Conservation (phyloP, 2,329 filamentous ascomycete species). For the Periconia sp. region DNA sequence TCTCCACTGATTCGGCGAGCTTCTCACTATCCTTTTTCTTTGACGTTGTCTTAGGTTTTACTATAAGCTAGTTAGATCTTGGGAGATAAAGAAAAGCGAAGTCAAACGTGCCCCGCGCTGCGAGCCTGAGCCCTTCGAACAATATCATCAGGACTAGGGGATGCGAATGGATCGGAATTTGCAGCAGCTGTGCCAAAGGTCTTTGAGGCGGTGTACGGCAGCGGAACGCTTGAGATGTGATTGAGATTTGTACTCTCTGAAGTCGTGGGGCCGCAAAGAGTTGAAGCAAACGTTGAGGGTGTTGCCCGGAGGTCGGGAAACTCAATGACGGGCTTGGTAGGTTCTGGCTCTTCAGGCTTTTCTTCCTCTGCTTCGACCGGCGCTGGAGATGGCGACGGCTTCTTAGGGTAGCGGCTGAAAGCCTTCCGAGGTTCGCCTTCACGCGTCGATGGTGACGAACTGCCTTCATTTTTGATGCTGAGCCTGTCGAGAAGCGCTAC, state of each 20-base stretch:
- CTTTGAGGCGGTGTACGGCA: slow-evolving; percentile 49
- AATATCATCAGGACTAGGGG: slow-evolving; percentile 90
- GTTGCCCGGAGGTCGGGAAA: slow-evolving; percentile 50
- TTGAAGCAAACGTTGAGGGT: slow-evolving; percentile 59
- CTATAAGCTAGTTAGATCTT: no score
- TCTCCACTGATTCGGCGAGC: slow-evolving; percentile 56
- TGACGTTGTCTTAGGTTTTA: slow-evolving; percentile 29
- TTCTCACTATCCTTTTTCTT: slow-evolving; percentile 37
- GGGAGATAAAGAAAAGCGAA: no score
- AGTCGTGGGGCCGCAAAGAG: slow-evolving; percentile 53
- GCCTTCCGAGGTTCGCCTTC: not conserved
- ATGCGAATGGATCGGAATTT: slow-evolving; percentile 75
- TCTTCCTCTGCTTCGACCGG: slow-evolving; percentile 16
- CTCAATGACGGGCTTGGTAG: slow-evolving; percentile 26
- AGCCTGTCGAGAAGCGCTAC: slow-evolving; percentile 54
- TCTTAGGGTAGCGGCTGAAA: slow-evolving; percentile 18
- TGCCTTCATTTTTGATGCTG: slow-evolving; percentile 33
- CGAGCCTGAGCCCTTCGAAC: slow-evolving; percentile 79
- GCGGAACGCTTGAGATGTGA: slow-evolving; percentile 30
- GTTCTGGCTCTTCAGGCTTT: slow-evolving; percentile 19
- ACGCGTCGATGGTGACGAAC: not conserved
- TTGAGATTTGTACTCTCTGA: no score
- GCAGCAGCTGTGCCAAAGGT: slow-evolving; percentile 53
- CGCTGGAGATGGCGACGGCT: slow-evolving; percentile 35
- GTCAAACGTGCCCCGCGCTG: slow-evolving; percentile 46